phyloP scores from a whole-genome alignment of 495 filamentous ascomycete species.

The Oleoguttula mirabilis region DNA sequence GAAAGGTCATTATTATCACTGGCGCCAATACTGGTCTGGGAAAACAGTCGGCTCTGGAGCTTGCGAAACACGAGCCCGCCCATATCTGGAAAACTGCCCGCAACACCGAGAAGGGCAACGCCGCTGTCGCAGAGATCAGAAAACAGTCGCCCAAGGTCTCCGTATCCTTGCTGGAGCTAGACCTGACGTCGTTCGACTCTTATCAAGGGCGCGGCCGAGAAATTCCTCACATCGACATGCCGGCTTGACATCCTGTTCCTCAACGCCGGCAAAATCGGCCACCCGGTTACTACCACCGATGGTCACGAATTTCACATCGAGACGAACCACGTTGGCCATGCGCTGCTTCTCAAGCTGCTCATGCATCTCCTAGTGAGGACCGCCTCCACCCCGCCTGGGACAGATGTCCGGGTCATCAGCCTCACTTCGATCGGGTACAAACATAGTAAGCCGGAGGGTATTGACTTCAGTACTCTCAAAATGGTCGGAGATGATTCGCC shows the following conservation, averaged over 20 bases:
- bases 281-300: slow-evolving; percentile 40
- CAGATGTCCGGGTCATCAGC: slow-evolving; percentile 37
- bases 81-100: slow-evolving; percentile 55
- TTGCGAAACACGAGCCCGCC: slow-evolving; percentile 47
- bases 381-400: slow-evolving; percentile 26
- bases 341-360: slow-evolving; percentile 50
- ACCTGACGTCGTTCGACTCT: slow-evolving; percentile 43
- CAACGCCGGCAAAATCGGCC: slow-evolving; percentile 59
- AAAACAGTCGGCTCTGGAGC: slow-evolving; percentile 47
- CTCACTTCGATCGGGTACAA: slow-evolving; percentile 34
- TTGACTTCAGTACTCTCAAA: slow-evolving; percentile 17
- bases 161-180: slow-evolving; percentile 40
- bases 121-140: slow-evolving; percentile 41
- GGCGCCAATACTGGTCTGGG: slow-evolving; percentile 52
- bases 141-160: slow-evolving; percentile 32
- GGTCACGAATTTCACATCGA: slow-evolving; percentile 60
- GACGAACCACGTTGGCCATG: slow-evolving; percentile 59
- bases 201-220: slow-evolving; percentile 36
- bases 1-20: slow-evolving; percentile 22
- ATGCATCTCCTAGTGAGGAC: slow-evolving; percentile 45
- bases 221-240: slow-evolving; percentile 36
- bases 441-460: slow-evolving; percentile 15
- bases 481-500: slow-evolving; percentile 21
- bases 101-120: slow-evolving; percentile 38
- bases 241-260: slow-evolving; percentile 46